Evolutionary conservation across 129 eudicot species (phyloP).

Genomic region (Flaveria sonorensis): DNA sequence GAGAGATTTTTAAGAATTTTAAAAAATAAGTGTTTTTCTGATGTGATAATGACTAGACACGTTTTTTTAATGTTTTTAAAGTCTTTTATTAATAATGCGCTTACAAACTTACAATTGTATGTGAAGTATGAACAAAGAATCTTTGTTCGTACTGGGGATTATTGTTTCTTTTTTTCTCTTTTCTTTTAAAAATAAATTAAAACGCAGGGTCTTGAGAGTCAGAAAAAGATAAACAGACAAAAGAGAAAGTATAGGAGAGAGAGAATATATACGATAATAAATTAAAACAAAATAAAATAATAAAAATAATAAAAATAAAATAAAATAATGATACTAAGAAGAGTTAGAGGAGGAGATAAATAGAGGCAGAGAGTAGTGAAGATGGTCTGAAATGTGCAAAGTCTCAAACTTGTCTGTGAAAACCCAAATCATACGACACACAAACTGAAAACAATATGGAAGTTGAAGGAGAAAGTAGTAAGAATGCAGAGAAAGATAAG

Average conservation of each 20-base stretch:
- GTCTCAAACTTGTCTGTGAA: slow-evolving; percentile 68
- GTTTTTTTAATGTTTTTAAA: too few species aligned
- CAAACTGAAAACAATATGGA: slow-evolving; percentile 33
- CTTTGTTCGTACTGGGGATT: slow-evolving; percentile 30
- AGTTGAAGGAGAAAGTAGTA: slow-evolving; percentile 35
- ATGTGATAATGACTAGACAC: too few species aligned
- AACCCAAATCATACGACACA: slow-evolving; percentile 41
- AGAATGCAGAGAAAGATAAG: slow-evolving; percentile 37
- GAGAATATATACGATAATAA: not conserved
- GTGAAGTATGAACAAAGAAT: slow-evolving; percentile 30
- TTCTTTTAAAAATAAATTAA: not conserved
- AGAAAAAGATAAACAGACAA: slow-evolving; percentile 43
- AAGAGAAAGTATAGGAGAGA: slow-evolving; percentile 28
- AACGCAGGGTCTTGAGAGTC: slow-evolving; percentile 25
- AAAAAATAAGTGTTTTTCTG: too few species aligned
- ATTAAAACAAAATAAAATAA: not conserved
- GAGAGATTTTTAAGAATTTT: too few species aligned
- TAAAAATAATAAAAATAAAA: slow-evolving; percentile 20
- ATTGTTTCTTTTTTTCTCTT: slow-evolving; percentile 11
- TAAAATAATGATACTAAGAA: slow-evolving; percentile 51
- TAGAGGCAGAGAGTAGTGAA: slow-evolving; percentile 62
- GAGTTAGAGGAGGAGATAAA: slow-evolving; percentile 60
- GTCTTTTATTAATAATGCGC: too few species aligned
- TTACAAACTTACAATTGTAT: not conserved
- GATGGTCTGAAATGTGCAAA: slow-evolving; percentile 79